Conservation (phyloP, 2,329 filamentous ascomycete genomes). For the Diaporthe sp. region DNA sequence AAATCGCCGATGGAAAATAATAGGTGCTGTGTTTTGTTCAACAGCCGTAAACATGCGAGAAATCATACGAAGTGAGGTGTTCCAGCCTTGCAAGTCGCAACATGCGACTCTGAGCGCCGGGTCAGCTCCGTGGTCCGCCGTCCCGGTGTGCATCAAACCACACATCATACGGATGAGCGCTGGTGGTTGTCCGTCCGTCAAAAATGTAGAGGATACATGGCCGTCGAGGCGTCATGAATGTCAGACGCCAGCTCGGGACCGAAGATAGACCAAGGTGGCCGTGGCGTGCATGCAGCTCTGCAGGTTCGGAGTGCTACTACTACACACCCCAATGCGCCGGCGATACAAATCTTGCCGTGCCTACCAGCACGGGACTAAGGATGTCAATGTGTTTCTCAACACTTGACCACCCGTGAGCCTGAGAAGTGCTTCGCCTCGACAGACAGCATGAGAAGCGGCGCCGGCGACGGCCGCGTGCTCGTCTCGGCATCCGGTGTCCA, state of each 20-base stretch:
- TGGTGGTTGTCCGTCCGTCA: conserved; percentile 6
- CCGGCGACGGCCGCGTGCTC: background rate
- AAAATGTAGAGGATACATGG: background rate
- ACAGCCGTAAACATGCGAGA: background rate
- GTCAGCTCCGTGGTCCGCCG: conserved; percentile 11
- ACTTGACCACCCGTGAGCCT: background rate
- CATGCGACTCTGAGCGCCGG: background rate
- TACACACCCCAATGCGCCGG: background rate
- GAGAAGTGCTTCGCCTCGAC: background rate
- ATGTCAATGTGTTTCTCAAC: background rate
- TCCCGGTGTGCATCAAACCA: background rate
- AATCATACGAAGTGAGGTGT: background rate
- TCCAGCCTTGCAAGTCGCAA: background rate
- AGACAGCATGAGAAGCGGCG: background rate
- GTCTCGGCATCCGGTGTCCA: background rate
- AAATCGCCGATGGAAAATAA: background rate
- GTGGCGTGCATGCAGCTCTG: conserved; percentile 10
- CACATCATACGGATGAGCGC: background rate
- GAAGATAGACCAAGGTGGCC: background rate
- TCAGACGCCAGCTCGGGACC: conserved; percentile 2
- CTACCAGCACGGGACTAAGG: background rate
- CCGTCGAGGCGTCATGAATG: background rate
- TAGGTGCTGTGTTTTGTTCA: background rate
- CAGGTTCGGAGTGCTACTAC: background rate
- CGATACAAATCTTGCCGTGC: background rate